Evolutionary conservation across 202 grass and related monocot genomes (phyloP).

Genomic region (Schoenoplectus tabernaemontani): DNA sequence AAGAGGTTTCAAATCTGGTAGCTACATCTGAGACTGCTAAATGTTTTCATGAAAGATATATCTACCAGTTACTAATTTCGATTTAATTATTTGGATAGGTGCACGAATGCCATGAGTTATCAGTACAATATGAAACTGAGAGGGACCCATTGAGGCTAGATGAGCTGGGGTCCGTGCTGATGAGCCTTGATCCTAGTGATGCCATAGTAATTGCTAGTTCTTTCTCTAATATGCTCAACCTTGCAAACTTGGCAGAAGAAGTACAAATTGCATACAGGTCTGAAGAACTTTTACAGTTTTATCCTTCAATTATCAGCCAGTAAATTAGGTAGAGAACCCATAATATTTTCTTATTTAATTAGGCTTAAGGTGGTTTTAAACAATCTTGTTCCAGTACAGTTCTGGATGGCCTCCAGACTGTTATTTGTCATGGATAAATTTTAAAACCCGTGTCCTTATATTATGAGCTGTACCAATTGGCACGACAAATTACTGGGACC

Average conservation of each 20-base stretch:
- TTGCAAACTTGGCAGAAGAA: slow-evolving; percentile 82
- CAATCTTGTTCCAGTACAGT: not conserved
- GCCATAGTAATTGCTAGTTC: slow-evolving; percentile 63
- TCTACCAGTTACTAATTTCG: not conserved
- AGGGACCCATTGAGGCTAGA: slow-evolving; percentile 32
- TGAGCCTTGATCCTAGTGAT: slow-evolving; percentile 39
- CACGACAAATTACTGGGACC: not conserved
- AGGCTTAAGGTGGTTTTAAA: not conserved
- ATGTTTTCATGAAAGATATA: not conserved
- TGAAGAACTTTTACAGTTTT: not conserved
- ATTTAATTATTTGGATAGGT: slow-evolving; percentile 33
- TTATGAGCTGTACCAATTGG: not conserved
- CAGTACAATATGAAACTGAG: slow-evolving; percentile 58
- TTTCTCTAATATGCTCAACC: slow-evolving; percentile 89
- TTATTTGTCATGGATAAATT: not conserved
- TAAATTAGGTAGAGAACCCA: not conserved
- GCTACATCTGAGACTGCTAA: not conserved
- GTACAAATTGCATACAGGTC: slow-evolving; percentile 60
- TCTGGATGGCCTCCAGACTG: not conserved
- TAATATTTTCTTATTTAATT: not conserved
- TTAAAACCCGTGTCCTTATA: not conserved
- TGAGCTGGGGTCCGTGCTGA: slow-evolving; percentile 47
- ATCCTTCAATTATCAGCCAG: not conserved
- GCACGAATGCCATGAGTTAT: slow-evolving; percentile 73
- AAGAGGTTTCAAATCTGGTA: not conserved